Base-by-base conservation (phyloP, 768 basidiomycete species). In the Suillus fuscotomentosus region DNA sequence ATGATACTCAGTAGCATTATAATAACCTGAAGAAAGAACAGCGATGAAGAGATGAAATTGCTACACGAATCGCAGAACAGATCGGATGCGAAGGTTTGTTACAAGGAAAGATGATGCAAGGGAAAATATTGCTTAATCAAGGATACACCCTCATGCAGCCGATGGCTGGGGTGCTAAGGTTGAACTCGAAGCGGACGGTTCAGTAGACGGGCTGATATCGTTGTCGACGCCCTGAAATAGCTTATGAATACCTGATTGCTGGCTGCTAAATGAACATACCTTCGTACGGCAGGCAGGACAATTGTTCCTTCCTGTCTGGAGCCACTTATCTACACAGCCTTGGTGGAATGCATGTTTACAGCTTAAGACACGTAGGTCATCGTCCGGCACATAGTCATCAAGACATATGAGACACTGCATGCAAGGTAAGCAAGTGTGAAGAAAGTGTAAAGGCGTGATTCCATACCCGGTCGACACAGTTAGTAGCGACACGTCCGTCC, bases 301-400 rank as follows among this genome's bases (percentile, higher is more conserved):
- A 64, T 93, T 94, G 70, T 97, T 97, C 63, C 88, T 83, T 3
- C 95, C 94, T 6, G 84, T 87, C 73, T 88, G 84, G 41, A 97
- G 80, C 94, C 95, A 97, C 65, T 83, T 87, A 72, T 97, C 95
- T 7, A 97, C 93, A 69, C 95, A 97, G 24, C 74, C 78, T 70
- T 88, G 88, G 72, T 98, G 95, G 83, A 95, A 98, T n/a, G 86
- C 88, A 77, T 98, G 95, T 67, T 86, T 84, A 76, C 96, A 97
- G 6, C 78, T 78, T 79, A 98, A 83, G 41, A 97, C 77, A 31
- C 96, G 87, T 56, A 96, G 77, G 34, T 94, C 88, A 53, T 94
- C 92, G 51, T 91, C 88, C 2, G 80, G 73, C 39, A 83, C 82
- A 75, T 97, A 97, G 62, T 97, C 94, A 63, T 93, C 91, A 59